A percentile compares a stretch with the other conserved stretches of the same genome.
These are phyloP conservation scores for Saccharomycopsis babjevae DNA, from an alignment of 805 yeast genomes.

Conservation along the genomic window DNA sequence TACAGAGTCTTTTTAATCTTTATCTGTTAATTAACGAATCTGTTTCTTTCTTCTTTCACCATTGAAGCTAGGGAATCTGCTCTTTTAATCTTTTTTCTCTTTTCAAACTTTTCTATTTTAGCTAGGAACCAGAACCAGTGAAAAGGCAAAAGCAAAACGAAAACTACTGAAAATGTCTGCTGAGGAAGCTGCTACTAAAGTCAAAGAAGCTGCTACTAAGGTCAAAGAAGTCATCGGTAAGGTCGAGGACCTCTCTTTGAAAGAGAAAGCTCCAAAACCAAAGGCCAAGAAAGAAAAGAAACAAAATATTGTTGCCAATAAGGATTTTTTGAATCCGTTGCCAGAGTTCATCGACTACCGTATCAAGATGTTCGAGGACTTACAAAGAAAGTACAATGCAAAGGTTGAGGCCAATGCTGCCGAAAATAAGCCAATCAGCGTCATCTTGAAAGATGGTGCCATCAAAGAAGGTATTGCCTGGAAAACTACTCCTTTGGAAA, in stretches of 20 bases:
- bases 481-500: conserved; percentile 84
- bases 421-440: conserved; percentile 48
- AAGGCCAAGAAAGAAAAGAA: conserved; percentile 34
- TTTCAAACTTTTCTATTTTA: background rate
- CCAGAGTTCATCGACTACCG: conserved; percentile 81
- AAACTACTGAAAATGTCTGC: conserved; percentile 19
- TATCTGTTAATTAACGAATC: too few relatives aligned
- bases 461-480: conserved; percentile 68
- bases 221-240: conserved; percentile 30
- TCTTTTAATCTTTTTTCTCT: background rate
- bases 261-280: background rate
- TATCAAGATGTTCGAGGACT: conserved; percentile 64
- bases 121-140: background rate
- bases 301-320: conserved; percentile 27
- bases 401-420: conserved; percentile 52
- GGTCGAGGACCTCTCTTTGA: conserved; percentile 28
- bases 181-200: conserved; percentile 40
- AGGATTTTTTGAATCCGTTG: conserved; percentile 54
- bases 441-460: conserved; percentile 83
- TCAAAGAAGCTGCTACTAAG: conserved; percentile 31
- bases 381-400: conserved; percentile 70
- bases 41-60: too few relatives aligned
- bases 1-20: too few relatives aligned
- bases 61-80: too few relatives aligned
- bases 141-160: background rate